These are phyloP conservation scores for Termitomyces sp. DNA, from an alignment of 768 basidiomycete species.

Conservation along the genomic window DNA sequence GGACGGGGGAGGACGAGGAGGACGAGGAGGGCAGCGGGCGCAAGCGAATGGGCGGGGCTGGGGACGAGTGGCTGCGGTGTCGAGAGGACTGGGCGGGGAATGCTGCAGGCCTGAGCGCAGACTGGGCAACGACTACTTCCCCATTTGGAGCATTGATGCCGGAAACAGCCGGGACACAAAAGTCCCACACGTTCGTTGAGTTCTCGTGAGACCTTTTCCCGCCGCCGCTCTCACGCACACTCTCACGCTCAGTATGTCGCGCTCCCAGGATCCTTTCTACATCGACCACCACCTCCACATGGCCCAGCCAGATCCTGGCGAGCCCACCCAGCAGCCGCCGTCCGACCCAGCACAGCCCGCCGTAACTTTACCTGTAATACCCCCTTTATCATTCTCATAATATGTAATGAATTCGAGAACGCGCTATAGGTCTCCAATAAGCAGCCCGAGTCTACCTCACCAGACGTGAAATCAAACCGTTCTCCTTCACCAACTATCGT, in stretches of 20 bases:
- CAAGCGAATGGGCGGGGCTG: constrained; percentile 14
- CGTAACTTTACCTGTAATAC: constrained; percentile 33
- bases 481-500: constrained; percentile 26
- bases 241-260: constrained; percentile 48
- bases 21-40: constrained; percentile 35
- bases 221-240: constrained; percentile 41
- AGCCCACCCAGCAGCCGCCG: constrained; percentile 17
- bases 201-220: constrained; percentile 35
- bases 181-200: constrained; percentile 31
- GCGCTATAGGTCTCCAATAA: constrained; percentile 30
- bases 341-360: constrained; percentile 17
- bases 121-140: constrained; percentile 8
- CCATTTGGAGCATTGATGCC: constrained; percentile 17
- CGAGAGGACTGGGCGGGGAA: constrained; percentile 16
- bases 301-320: constrained; percentile 27
- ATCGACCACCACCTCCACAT: constrained; percentile 46
- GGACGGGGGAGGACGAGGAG: constrained; percentile 26
- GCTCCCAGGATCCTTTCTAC: constrained; percentile 46
- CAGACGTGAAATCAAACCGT: constrained; percentile 20
- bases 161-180: constrained; percentile 25
- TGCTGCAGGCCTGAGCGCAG: neutral
- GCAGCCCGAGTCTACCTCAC: constrained; percentile 22
- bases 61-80: constrained; percentile 35
- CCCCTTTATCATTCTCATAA: constrained; percentile 23
- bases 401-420: constrained; percentile 27